phyloP scores from a whole-genome alignment of 768 basidiomycete species.

The Collybia sordida region DNA sequence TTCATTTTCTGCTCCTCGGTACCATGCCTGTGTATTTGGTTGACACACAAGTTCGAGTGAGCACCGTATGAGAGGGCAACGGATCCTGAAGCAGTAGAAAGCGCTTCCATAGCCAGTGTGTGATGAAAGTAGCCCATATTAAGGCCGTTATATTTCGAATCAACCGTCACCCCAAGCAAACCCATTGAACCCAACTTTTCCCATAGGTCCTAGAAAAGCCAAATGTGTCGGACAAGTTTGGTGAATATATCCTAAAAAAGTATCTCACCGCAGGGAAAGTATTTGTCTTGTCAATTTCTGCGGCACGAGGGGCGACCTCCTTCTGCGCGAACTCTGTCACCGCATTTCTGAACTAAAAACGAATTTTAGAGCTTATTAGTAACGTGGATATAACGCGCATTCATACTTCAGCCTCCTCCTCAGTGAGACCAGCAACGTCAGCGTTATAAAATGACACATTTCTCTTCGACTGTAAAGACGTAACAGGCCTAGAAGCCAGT shows the following conservation, averaged over 20 bases:
- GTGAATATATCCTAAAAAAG: not conserved
- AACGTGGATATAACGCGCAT: not conserved
- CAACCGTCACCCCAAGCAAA: constrained; percentile 83
- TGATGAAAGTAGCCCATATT: constrained; percentile 84
- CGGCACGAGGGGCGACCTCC: constrained; percentile 84
- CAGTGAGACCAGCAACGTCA: constrained; percentile 73
- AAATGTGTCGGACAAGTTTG: constrained; percentile 4
- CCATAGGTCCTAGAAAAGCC: constrained; percentile 69
- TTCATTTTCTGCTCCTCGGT: constrained; percentile 80
- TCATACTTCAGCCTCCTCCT: constrained; percentile 77
- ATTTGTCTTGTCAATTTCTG: constrained; percentile 84
- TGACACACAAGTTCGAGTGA: constrained; percentile 87
- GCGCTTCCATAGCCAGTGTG: constrained; percentile 91
- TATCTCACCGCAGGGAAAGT: constrained; percentile 67
- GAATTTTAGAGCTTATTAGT: constrained; percentile 3
- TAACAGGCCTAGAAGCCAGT: constrained; percentile 1
- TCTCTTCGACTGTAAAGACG: constrained; percentile 18
- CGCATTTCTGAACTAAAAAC: constrained; percentile 74
- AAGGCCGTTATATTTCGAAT: constrained; percentile 79
- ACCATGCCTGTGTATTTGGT: constrained; percentile 84
- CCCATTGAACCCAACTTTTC: constrained; percentile 92
- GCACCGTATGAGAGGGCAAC: constrained; percentile 92
- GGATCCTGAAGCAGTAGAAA: constrained; percentile 88
- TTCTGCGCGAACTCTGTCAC: constrained; percentile 78
- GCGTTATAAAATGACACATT: constrained; percentile 66